Evolutionary conservation across 352 stramenopile species (phyloP).

Genomic region (Phytophthora capsici): DNA sequence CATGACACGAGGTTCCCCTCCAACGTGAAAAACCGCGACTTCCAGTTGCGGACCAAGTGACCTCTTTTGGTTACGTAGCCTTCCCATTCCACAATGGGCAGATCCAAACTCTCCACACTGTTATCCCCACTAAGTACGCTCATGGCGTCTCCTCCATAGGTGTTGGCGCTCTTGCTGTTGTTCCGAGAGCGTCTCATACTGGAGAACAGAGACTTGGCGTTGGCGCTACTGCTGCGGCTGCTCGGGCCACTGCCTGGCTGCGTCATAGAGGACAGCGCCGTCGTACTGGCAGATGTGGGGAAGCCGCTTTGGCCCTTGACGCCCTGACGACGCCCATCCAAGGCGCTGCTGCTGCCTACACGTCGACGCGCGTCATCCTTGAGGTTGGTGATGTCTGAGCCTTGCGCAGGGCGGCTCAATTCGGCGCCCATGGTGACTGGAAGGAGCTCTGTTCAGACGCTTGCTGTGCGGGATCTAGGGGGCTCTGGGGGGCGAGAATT

Average conservation of each 20-base stretch:
- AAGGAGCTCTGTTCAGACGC: background rate
- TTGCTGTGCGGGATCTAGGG: too few species aligned
- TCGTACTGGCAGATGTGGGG: slow-evolving; percentile 61
- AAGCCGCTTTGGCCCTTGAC: slow-evolving; percentile 42
- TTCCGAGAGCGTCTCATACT: slow-evolving; percentile 58
- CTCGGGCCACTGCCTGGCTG: slow-evolving; percentile 32
- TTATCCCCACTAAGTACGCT: slow-evolving; percentile 44
- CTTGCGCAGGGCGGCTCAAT: slow-evolving; percentile 53
- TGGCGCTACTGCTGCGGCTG: slow-evolving; percentile 54
- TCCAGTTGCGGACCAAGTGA: slow-evolving; percentile 90
- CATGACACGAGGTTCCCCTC: slow-evolving; percentile 88
- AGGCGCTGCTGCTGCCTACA: slow-evolving; percentile 69
- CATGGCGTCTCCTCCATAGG: slow-evolving; percentile 21
- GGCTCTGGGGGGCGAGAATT: too few species aligned
- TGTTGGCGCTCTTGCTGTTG: slow-evolving; percentile 42
- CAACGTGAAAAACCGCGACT: slow-evolving; percentile 88
- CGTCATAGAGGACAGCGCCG: slow-evolving; percentile 58
- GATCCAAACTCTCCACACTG: slow-evolving; percentile 77
- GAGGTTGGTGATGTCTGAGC: slow-evolving; percentile 39
- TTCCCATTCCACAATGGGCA: slow-evolving; percentile 90
- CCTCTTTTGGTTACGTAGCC: slow-evolving; percentile 91
- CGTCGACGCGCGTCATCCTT: slow-evolving; percentile 55
- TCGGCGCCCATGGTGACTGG: slow-evolving; percentile 62
- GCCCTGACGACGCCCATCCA: slow-evolving; percentile 42
- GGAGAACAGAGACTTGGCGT: slow-evolving; percentile 58